Conservation (phyloP, 371 early-diverging fungal genomes). For the Syncephalastrum racemosum region DNA sequence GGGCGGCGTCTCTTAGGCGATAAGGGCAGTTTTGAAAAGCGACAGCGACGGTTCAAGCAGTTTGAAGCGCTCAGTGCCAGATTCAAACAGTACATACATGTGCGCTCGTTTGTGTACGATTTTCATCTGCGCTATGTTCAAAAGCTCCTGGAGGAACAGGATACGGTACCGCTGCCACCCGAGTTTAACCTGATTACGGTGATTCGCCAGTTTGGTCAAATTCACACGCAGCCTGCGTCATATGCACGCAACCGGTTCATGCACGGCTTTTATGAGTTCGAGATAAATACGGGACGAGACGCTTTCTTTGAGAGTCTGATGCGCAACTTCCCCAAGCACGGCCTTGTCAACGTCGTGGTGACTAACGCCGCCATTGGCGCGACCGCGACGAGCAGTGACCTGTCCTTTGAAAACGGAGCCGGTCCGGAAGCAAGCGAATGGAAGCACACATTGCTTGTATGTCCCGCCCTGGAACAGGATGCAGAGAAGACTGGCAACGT, state of each 20-base stretch:
- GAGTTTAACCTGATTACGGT: slow-evolving; percentile 14
- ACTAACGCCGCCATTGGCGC: slow-evolving; percentile 23
- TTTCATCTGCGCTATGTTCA: slow-evolving; percentile 74
- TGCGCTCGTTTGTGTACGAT: slow-evolving; percentile 84
- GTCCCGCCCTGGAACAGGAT: slow-evolving; percentile 14
- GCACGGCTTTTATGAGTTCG: slow-evolving; percentile 51
- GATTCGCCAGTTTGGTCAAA: slow-evolving; percentile 8
- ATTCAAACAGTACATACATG: slow-evolving; percentile 70
- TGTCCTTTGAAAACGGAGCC: slow-evolving; percentile 20
- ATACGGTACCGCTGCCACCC: slow-evolving; percentile 25
- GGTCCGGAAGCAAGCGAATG: slow-evolving; percentile 16
- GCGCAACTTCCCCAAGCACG: slow-evolving; percentile 68
- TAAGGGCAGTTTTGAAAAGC: too few relatives aligned
- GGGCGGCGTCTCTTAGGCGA: slow-evolving; percentile 26
- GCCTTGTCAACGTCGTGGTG: slow-evolving; percentile 36
- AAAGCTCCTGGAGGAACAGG: slow-evolving; percentile 40
- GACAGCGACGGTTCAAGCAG: slow-evolving; percentile 30
- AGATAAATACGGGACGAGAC: slow-evolving; percentile 22
- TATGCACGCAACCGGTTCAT: slow-evolving; percentile 64
- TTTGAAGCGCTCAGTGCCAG: slow-evolving; percentile 65
- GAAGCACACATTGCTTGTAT: slow-evolving; percentile 36
- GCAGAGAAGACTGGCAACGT: slow-evolving; percentile 9
- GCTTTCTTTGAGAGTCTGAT: slow-evolving; percentile 68
- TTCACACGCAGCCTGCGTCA: slow-evolving; percentile 43
- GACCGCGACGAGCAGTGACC: slow-evolving; percentile 28